Percentiles rank a stretch among this genome's conserved stretches.
Evolutionary conservation across 164 flowering plant species (phyloP).

Genomic region (Amborella trichopoda): DNA sequence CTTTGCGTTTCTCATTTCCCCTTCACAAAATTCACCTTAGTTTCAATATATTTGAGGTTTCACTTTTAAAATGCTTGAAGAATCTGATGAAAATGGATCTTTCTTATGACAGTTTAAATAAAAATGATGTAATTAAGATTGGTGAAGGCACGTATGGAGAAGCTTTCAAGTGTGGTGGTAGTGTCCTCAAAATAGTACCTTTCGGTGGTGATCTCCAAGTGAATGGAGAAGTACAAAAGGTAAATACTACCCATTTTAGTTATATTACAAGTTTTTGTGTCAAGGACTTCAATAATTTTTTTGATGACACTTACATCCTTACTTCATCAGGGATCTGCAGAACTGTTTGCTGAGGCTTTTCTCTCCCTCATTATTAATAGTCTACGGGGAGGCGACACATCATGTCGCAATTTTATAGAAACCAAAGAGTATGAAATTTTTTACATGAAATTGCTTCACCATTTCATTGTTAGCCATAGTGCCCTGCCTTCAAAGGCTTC

Average conservation of each 20-base stretch:
- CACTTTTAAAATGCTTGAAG: background rate
- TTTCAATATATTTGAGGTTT: background rate
- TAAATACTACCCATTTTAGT: slow-evolving; percentile 12
- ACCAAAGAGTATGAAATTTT: slow-evolving; percentile 57
- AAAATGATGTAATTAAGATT: slow-evolving; percentile 41
- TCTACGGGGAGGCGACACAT: slow-evolving; percentile 41
- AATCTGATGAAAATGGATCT: background rate
- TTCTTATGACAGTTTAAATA: slow-evolving; percentile 31
- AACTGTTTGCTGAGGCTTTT: slow-evolving; percentile 85
- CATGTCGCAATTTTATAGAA: slow-evolving; percentile 64
- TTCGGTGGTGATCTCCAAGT: slow-evolving; percentile 76
- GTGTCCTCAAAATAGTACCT: slow-evolving; percentile 92
- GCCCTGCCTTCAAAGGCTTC: too few species aligned
- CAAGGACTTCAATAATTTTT: too few species aligned
- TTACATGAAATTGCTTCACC: too few species aligned
- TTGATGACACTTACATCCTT: too few species aligned
- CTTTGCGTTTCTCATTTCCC: background rate
- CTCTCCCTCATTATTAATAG: slow-evolving; percentile 64
- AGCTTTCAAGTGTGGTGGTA: slow-evolving; percentile 67
- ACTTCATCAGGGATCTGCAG: slow-evolving; percentile 64
- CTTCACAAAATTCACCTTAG: background rate
- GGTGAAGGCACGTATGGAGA: slow-evolving; percentile 99
- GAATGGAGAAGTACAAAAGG: slow-evolving; percentile 96
- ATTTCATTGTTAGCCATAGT: too few species aligned
- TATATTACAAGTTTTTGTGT: too few species aligned